phyloP scores from a whole-genome alignment of 805 yeast species.

The Candida manassasensis region DNA sequence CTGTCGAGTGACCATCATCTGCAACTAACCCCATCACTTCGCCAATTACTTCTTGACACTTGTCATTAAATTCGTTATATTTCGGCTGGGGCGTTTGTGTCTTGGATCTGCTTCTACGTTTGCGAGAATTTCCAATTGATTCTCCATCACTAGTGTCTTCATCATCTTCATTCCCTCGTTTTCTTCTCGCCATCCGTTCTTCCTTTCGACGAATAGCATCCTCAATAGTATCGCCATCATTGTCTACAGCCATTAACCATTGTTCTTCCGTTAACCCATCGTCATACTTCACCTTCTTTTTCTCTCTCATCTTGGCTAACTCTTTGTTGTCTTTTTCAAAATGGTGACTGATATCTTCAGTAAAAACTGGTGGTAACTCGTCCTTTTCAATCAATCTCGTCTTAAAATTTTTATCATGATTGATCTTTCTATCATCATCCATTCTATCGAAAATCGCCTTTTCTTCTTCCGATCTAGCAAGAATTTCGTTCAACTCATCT shows the following conservation, averaged over 20 bases:
- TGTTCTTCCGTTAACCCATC: conserved; percentile 90
- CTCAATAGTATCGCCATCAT: conserved; percentile 60
- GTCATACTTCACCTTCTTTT: conserved; percentile 77
- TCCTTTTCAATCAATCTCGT: conserved; percentile 59
- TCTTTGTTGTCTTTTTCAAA: conserved; percentile 49
- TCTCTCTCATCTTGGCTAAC: conserved; percentile 63
- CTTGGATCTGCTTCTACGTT: conserved; percentile 15
- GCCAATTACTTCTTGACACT: conserved; percentile 38
- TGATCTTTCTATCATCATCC: conserved; percentile 51
- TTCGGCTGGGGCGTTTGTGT: conserved; percentile 13
- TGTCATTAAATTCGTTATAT: conserved; percentile 13
- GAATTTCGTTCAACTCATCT: conserved; percentile 65
- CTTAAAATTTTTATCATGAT: conserved; percentile 25
- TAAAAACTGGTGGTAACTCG: conserved; percentile 81
- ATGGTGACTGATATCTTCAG: conserved; percentile 52
- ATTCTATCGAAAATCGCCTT: conserved; percentile 49
- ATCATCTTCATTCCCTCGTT: conserved; percentile 27
- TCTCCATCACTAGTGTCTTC: conserved; percentile 18
- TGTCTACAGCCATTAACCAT: conserved; percentile 80
- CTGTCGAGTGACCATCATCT: conserved; percentile 35
- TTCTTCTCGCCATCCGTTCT: conserved; percentile 37
- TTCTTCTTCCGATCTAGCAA: conserved; percentile 67
- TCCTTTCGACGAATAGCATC: conserved; percentile 54
- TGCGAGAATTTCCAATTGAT: conserved; percentile 8
- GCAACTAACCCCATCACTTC: conserved; percentile 39